Evolutionary conservation across 208 protist genomes (phyloP).

Genomic region (Trypanosomatidae sp.): DNA sequence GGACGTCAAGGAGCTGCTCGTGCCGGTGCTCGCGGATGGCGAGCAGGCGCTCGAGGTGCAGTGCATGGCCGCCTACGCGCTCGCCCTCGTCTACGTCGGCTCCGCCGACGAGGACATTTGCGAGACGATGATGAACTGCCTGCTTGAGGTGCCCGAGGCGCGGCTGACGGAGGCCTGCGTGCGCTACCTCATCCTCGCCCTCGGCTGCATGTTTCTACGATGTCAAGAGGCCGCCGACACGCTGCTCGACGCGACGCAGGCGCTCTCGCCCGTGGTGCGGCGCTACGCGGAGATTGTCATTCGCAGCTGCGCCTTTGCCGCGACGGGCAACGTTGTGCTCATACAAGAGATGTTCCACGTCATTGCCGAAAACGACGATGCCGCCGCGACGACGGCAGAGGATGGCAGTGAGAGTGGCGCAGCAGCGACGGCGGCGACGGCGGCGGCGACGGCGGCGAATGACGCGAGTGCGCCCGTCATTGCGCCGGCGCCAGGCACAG

Average conservation of each 20-base stretch:
- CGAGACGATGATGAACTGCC: slow-evolving; percentile 84
- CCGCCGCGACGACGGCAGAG: slow-evolving; percentile 22
- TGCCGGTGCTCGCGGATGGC: slow-evolving; percentile 88
- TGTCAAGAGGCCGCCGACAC: slow-evolving; percentile 89
- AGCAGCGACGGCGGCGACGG: slow-evolving; percentile 2
- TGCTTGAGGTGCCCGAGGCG: slow-evolving; percentile 80
- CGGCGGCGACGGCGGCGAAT: slow-evolving; percentile 3
- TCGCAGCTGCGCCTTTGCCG: slow-evolving; percentile 96
- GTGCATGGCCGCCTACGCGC: slow-evolving; percentile 89
- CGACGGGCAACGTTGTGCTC: slow-evolving; percentile 97
- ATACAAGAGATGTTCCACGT: slow-evolving; percentile 95
- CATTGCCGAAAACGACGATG: slow-evolving; percentile 87
- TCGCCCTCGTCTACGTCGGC: slow-evolving; percentile 96
- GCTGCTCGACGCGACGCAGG: slow-evolving; percentile 87
- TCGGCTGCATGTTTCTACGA: slow-evolving; percentile 94
- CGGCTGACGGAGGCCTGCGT: slow-evolving; percentile 55
- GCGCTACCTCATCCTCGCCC: slow-evolving; percentile 87
- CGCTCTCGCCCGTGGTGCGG: slow-evolving; percentile 56
- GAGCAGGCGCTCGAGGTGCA: slow-evolving; percentile 88
- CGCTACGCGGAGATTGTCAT: slow-evolving; percentile 90
- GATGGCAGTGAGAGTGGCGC: slow-evolving; percentile 9
- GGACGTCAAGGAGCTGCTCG: slow-evolving; percentile 92
- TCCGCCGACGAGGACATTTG: slow-evolving; percentile 92
- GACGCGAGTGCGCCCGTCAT: too few relatives aligned
- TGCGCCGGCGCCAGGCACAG: slow-evolving; percentile 3